phyloP scores from a whole-genome alignment of 768 basidiomycete genomes.

The Lactarius vividus region DNA sequence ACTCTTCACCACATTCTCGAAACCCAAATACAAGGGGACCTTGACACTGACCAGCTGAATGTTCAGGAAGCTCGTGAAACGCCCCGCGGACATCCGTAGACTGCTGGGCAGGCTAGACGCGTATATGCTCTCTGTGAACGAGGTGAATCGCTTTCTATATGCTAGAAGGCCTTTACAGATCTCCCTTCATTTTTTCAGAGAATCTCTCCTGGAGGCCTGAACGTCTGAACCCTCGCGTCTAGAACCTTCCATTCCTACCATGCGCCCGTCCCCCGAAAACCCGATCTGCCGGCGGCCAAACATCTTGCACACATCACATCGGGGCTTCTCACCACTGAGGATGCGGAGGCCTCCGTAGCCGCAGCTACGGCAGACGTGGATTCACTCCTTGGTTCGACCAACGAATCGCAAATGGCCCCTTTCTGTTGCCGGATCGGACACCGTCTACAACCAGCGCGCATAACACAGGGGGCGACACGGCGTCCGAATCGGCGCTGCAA shows the following conservation, averaged over 20 bases:
- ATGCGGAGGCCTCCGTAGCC: too few species aligned
- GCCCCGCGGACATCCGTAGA: conserved; percentile 43
- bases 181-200: background rate
- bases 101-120: conserved; percentile 57
- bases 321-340: too few species aligned
- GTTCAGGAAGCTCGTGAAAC: conserved; percentile 42
- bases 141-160: conserved; percentile 40
- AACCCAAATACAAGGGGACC: background rate
- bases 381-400: too few species aligned
- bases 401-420: too few species aligned
- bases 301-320: too few species aligned
- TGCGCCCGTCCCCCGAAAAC: background rate
- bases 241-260: background rate
- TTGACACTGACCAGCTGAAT: conserved; percentile 29
- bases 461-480: too few species aligned
- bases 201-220: too few species aligned
- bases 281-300: too few species aligned
- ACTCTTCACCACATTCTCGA: background rate
- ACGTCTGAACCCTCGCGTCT: conserved; percentile 37
- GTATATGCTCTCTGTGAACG: conserved; percentile 50
- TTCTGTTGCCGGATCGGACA: too few species aligned
- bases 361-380: too few species aligned
- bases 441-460: too few species aligned
- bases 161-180: background rate
- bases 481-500: too few species aligned